Conservation (phyloP, 495 filamentous ascomycete genomes). For the Tetracladium setigerum region DNA sequence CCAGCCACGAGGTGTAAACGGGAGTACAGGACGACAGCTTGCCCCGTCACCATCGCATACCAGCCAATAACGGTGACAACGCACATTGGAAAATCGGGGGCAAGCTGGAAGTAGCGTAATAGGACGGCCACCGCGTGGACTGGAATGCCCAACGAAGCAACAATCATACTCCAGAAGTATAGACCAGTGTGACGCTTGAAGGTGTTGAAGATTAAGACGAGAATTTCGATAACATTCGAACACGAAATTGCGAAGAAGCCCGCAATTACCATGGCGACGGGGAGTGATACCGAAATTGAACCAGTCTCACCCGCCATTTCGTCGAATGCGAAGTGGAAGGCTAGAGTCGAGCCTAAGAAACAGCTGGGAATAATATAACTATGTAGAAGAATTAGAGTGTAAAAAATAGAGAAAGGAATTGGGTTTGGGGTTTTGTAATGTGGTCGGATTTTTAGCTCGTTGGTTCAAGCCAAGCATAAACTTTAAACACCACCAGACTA, state of each 20-base stretch:
- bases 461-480: not conserved
- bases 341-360: not conserved
- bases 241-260: conserved; percentile 28
- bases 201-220: conserved; percentile 28
- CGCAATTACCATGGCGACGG: conserved; percentile 6
- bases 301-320: not conserved
- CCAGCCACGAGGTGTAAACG: conserved; percentile 54
- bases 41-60: conserved; percentile 58
- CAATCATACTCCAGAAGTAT: conserved; percentile 38
- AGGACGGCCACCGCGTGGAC: conserved; percentile 53
- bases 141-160: conserved; percentile 37
- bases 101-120: conserved; percentile 48
- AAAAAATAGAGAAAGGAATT: not conserved
- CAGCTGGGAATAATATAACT: not conserved
- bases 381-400: not conserved
- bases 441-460: not conserved
- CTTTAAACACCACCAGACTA: not conserved
- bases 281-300: not conserved
- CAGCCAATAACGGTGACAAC: conserved; percentile 47
- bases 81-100: conserved; percentile 7
- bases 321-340: too few relatives aligned
- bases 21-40: conserved; percentile 61
- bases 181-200: conserved; percentile 28
- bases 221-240: conserved; percentile 37
- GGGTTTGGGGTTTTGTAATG: not conserved